Evolutionary conservation across 805 yeast species (phyloP).

Genomic region (Metschnikowia hibisci): DNA sequence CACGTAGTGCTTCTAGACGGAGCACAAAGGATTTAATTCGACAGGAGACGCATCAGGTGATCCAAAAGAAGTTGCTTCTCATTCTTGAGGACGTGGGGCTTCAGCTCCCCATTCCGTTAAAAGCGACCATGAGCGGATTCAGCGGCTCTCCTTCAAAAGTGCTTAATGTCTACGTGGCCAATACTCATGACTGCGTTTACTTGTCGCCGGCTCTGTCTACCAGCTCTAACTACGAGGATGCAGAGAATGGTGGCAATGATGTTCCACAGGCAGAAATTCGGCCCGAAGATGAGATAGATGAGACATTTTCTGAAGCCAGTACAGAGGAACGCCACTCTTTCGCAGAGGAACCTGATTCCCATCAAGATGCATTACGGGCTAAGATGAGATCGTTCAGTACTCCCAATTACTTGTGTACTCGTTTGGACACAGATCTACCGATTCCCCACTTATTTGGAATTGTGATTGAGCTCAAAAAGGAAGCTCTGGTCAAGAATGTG

Average conservation of each 20-base stretch:
- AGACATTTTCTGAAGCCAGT: not conserved
- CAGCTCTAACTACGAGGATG: slow-evolving; percentile 41
- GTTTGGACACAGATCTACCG: slow-evolving; percentile 37
- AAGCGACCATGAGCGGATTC: slow-evolving; percentile 23
- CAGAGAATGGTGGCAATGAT: slow-evolving; percentile 34
- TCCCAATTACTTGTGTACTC: slow-evolving; percentile 36
- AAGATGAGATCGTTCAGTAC: slow-evolving; percentile 26
- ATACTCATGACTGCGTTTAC: slow-evolving; percentile 38
- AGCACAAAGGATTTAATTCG: slow-evolving; percentile 36
- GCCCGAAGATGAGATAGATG: not conserved
- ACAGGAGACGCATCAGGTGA: slow-evolving; percentile 35
- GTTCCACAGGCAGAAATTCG: slow-evolving; percentile 15
- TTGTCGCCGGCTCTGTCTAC: slow-evolving; percentile 38
- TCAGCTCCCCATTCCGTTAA: slow-evolving; percentile 37
- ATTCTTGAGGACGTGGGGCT: slow-evolving; percentile 35
- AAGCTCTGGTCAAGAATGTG: slow-evolving; percentile 35
- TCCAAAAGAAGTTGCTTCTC: slow-evolving; percentile 30
- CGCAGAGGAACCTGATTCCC: slow-evolving; percentile 6
- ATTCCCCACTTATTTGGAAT: slow-evolving; percentile 54
- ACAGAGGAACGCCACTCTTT: not conserved
- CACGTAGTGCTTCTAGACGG: slow-evolving; percentile 22
- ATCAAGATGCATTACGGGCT: slow-evolving; percentile 5
- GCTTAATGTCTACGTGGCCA: slow-evolving; percentile 33
- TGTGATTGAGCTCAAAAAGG: slow-evolving; percentile 42
- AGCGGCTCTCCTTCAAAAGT: slow-evolving; percentile 26